Evolutionary conservation across 495 filamentous ascomycete species (phyloP), one percentile per base, ranked within the genome.

Genomic region (Neurospora sp.): DNA sequence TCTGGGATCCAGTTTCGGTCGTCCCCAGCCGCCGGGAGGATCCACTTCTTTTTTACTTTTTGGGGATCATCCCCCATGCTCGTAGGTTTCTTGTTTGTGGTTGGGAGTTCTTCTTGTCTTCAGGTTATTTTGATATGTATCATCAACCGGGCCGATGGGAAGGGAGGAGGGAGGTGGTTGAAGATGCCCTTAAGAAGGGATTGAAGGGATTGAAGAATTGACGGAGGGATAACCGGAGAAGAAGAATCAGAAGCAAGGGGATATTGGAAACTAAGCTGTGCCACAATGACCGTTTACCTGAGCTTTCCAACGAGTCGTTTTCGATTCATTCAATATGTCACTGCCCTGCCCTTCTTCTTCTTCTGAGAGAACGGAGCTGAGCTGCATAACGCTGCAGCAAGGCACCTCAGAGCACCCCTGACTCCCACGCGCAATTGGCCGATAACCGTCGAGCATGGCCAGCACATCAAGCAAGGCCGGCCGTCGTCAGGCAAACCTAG

Each of bases 391-490:
- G 76, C 78, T 83, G 79, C 78, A 82, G 76, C 75, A 74, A 69
- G 74, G 73, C 54, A 66, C 54, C 54, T 66, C 27, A 31, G 4
- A 16, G 54, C 27, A 81, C 78, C 76, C 77, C 76, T 73, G 77
- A 76, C 72, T 78, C 74, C 27, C 74, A 69, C 44, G 74, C 73
- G 69, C 79, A 78, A 82, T 82, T 82, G 81, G 81, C 76, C 74
- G 72, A 74, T 39, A 66, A 20, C 72, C 73, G 16, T 77, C 75
- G 78, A 80, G 78, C 81, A 81, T 72, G 77, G 81, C 80, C 81
- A 82, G 77, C 81, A 77, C 81, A 82, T 79, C 80, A 76, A 81
- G 76, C 76, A 59, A 79, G 75, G 77, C 79, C 76, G 77, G 76
- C 78, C 80, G 77, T 78, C 54, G 27, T 62, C 54, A 31, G 54